Conservation (phyloP, 257 asterid genomes). For the Avicennia marina region DNA sequence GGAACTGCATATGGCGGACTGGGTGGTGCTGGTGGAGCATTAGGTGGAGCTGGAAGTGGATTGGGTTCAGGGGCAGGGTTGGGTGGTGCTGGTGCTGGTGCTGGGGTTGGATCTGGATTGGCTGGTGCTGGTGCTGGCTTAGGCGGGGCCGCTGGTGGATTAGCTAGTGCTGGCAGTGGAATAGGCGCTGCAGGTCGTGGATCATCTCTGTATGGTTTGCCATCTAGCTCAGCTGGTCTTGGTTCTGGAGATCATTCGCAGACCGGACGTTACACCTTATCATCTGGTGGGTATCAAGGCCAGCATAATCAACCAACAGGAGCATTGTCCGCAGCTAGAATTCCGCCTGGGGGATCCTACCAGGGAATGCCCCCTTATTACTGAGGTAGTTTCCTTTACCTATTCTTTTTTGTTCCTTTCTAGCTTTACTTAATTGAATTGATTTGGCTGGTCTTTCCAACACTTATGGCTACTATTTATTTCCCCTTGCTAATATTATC, state of each 20-base stretch:
- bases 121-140: slow-evolving; percentile 27
- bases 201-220: slow-evolving; percentile 52
- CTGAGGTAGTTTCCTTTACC: slow-evolving; percentile 49
- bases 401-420: not conserved
- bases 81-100: slow-evolving; percentile 22
- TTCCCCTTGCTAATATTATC: not conserved
- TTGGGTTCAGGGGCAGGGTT: slow-evolving; percentile 22
- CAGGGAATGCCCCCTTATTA: slow-evolving; percentile 69
- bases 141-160: too few relatives aligned
- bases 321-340: slow-evolving; percentile 45
- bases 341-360: slow-evolving; percentile 62
- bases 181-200: slow-evolving; percentile 49
- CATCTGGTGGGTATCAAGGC: slow-evolving; percentile 50
- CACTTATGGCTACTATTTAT: slow-evolving; percentile 8
- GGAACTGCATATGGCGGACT: slow-evolving; percentile 49
- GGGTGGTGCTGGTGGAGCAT: slow-evolving; percentile 24
- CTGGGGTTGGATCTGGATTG: slow-evolving; percentile 25
- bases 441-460: not conserved
- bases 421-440: too few relatives aligned
- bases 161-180: slow-evolving; percentile 27
- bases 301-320: slow-evolving; percentile 57
- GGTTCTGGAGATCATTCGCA: slow-evolving; percentile 50
- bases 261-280: slow-evolving; percentile 38
- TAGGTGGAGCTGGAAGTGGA: slow-evolving; percentile 33
- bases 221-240: slow-evolving; percentile 51